Base-by-base conservation (phyloP, 352 stramenopile species). In the Phytophthora colocasiae region DNA sequence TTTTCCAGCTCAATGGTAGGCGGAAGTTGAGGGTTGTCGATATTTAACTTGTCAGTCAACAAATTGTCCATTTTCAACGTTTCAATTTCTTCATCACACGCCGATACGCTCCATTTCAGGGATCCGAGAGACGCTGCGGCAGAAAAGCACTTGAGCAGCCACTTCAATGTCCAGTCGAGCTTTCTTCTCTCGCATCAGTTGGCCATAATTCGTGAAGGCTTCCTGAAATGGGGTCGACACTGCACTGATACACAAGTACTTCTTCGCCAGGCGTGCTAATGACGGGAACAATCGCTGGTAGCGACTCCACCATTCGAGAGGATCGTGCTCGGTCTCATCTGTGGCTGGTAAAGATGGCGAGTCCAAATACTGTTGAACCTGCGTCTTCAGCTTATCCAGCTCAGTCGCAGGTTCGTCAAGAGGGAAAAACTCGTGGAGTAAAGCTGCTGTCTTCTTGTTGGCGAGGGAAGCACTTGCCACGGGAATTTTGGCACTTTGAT, bases 21-120 rank as follows among this genome's bases (percentile, higher is more conserved):
- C 45, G 7, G 7, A 54, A 34, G 2, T 9, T 10, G 31, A n/a
- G 27, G 17, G 39, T 19, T 51, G 48, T 39, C 22, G 11, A 66
- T 65, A 64, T 63, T 58, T 69, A 63, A 57, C 50, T 19, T 11
- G n/a, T 43, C 38, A 8, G 38, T n/a, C 14, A n/a, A 9, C 38
- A 19, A 22, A n/a, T 19, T 22, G 5, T 43, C 14, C 38, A 43
- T 6, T 43, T 14, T 36, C 31, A 36, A 36, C 31, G 31, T 14
- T 12, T 36, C 31, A 12, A 36, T 36, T 36, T 36, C 31, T 36
- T 36, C 31, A 36, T 36, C 31, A 36, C 31, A 89, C 83, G 52
- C 90, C 90, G 60, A 94, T 91, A 36, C 85, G 85, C 38, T 94
- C 83, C 83, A 94, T 94, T 66, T 95, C 87, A 11, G 84, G 82